Base-by-base conservation (phyloP, 768 basidiomycete genomes). In the Amanita pallidorosea region DNA sequence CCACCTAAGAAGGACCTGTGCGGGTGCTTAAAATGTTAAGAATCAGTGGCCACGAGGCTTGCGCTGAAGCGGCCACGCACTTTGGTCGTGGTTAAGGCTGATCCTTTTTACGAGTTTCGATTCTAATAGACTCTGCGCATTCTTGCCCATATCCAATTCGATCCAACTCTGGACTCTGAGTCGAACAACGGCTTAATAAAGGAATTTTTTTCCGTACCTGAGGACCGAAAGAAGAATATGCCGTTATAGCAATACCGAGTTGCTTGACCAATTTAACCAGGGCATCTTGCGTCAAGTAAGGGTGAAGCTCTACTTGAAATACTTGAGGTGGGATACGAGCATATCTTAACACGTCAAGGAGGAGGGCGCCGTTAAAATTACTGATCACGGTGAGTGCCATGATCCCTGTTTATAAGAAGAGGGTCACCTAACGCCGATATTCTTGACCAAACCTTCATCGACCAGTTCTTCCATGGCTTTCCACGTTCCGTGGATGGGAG, bases 401-500 rank as follows among this genome's bases (percentile, higher is more conserved):
- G 27, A 25, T 36, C 34, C n/a, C 23, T 20, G 31, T 36, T 44
- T 17, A 2, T 34, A 52, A 41, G 34, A 36, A 37, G 18, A 17
- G 2, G 31, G 63, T 36, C 57, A 80, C 83, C 81, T 83, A 56
- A 89, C 60, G 51, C 88, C 92, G 56, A 94, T 88, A 61, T 90
- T 85, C 71, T 79, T 88, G 8, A 71, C 78, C 36, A 83, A 63
- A 7, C 83, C 82, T 38, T 74, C 72, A 55, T 88, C 83, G 43
- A 83, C 82, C 18, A 93, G 75, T 54, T 74, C 71, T 65, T 95
- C 92, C 81, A 95, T 77, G 13, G 77, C 87, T 37, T 65, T 61
- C 88, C 89, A 94, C 15, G 92, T 94, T 69, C 88, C 84, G 57
- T 81, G 79, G 63, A 88, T 76, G 35, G 84, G 82, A 0, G 77